Evolutionary conservation across 805 yeast species (phyloP).

Genomic region (Yarrowia alimentaria): DNA sequence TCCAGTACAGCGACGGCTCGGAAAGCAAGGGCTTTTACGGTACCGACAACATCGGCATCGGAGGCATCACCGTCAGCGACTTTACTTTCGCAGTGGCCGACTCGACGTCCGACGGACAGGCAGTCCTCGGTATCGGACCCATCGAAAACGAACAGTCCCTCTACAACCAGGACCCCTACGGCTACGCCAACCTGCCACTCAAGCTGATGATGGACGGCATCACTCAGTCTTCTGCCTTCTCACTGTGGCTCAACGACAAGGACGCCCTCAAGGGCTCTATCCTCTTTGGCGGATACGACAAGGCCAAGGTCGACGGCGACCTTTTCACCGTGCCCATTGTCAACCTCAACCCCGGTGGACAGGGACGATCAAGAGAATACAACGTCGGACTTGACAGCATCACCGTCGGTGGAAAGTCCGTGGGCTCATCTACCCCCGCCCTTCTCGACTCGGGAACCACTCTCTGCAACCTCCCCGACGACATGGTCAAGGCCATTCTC

Average conservation of each 20-base stretch:
- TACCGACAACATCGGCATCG: slow-evolving; percentile 55
- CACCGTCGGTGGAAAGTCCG: slow-evolving; percentile 27
- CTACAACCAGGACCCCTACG: slow-evolving; percentile 28
- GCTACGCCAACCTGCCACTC: slow-evolving; percentile 40
- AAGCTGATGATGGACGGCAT: slow-evolving; percentile 42
- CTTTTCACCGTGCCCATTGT: slow-evolving; percentile 42
- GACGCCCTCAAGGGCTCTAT: slow-evolving; percentile 34
- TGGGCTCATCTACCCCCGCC: slow-evolving; percentile 25
- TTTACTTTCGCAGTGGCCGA: slow-evolving; percentile 76
- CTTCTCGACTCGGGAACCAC: slow-evolving; percentile 59
- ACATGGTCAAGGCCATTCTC: slow-evolving; percentile 33
- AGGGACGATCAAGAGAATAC: slow-evolving; percentile 31
- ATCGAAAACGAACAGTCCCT: slow-evolving; percentile 37
- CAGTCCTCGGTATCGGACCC: slow-evolving; percentile 46
- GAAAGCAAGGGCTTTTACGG: slow-evolving; percentile 55
- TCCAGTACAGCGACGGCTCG: slow-evolving; percentile 47
- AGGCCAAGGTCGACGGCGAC: slow-evolving; percentile 29
- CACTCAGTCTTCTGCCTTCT: slow-evolving; percentile 45
- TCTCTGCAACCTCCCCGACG: slow-evolving; percentile 46
- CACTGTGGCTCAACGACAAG: slow-evolving; percentile 44
- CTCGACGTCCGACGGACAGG: slow-evolving; percentile 58
- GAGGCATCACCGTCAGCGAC: slow-evolving; percentile 49
- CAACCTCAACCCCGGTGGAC: slow-evolving; percentile 31
- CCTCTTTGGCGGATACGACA: slow-evolving; percentile 35
- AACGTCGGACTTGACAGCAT: slow-evolving; percentile 26